Base-by-base conservation (phyloP, 208 protist genomes). In the Tritrichomonas foetus region DNA sequence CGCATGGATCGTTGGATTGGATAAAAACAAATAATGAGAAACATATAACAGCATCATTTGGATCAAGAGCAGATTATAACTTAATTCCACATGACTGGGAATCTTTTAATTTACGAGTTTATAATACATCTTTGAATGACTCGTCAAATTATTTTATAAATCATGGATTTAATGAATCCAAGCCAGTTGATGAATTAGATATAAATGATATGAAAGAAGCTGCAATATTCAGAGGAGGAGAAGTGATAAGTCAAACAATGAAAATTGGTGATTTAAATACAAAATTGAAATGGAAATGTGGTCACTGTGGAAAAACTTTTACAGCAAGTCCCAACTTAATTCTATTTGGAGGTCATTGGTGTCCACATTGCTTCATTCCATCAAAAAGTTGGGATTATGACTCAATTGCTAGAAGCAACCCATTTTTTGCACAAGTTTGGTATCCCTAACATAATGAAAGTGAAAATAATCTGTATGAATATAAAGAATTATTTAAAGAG, bases 251-350 rank as follows among this genome's bases (percentile, higher is more conserved):
- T 22, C 3, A 50, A 5, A 82, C 33, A 82, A n/a, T n/a, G n/a
- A n/a, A n/a, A n/a, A n/a, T n/a, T n/a, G n/a, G n/a, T n/a, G n/a
- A n/a, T n/a, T n/a, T n/a, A n/a, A n/a, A n/a, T n/a, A n/a, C n/a
- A n/a, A n/a, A n/a, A n/a, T n/a, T n/a, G n/a, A n/a, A n/a, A n/a
- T 82, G 74, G 74, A 82, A 82, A 50, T 82, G 74, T 25, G 74
- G 41, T 22, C 41, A 75, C 20, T 75, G 33, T 44, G n/a, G 41
- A 25, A 3, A 44, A 1, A 36, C n/a, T 11, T 82, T 82, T 41
- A 41, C 47, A 53, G 41, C 41, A n/a, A n/a, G 41, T n/a, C 74
- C 74, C 30, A 82, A 49, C 33, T 8, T 50, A 22, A 30, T 82
- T 8, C 25, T 82, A 3, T 22, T n/a, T 22, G 74, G 74, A 1